These are phyloP conservation scores for Mycena rosella DNA, from an alignment of 768 basidiomycete genomes.

Conservation along the genomic window DNA sequence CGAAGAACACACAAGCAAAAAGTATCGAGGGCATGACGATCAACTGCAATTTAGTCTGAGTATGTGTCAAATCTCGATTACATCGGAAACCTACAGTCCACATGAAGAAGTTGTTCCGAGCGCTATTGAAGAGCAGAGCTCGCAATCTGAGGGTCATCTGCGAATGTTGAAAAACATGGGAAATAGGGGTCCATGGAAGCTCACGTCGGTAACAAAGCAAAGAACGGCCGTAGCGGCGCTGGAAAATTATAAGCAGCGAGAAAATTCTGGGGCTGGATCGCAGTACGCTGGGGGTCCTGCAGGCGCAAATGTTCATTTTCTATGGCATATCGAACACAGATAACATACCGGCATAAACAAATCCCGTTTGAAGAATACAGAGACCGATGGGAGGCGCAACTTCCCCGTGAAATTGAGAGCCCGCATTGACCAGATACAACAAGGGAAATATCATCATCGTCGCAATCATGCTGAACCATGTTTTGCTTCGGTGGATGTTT, in stretches of 20 bases:
- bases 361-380: conserved; percentile 26
- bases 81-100: neutral
- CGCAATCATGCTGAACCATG: conserved; percentile 27
- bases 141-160: conserved; percentile 21
- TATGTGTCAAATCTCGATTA: neutral
- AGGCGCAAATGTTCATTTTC: neutral
- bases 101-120: neutral
- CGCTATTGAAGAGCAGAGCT: conserved; percentile 1
- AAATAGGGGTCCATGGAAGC: neutral
- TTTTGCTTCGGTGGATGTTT: conserved; percentile 19
- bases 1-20: conserved; percentile 19
- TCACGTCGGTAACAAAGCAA: conserved; percentile 25
- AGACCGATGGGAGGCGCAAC: conserved; percentile 22
- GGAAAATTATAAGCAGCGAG: neutral
- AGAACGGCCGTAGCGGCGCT: conserved; percentile 11
- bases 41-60: conserved; percentile 7
- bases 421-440: conserved; percentile 22
- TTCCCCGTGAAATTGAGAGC: conserved; percentile 21
- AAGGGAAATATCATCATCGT: conserved; percentile 28
- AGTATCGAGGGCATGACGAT: conserved; percentile 10
- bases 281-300: conserved; percentile 24
- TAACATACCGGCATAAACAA: conserved; percentile 26
- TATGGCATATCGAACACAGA: neutral
- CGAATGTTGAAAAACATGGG: neutral
- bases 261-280: neutral